Evolutionary conservation across 2,329 filamentous ascomycete genomes (phyloP).

Genomic region (Fusarium irregulare): DNA sequence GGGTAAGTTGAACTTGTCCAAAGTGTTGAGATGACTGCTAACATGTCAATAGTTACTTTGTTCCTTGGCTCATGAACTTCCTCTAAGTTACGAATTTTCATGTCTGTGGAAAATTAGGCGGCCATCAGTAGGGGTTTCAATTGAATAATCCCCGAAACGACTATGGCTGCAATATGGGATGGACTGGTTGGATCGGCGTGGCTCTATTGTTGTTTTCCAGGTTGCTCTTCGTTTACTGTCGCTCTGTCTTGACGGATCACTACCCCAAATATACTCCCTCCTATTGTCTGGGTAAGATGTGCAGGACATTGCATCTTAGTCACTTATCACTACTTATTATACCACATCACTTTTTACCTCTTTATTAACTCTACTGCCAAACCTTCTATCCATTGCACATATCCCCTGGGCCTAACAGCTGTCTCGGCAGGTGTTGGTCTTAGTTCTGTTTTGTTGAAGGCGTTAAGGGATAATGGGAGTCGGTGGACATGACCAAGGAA

Average conservation of each 20-base stretch:
- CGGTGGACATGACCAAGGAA: conserved; percentile 1
- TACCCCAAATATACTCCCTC: conserved; percentile 26
- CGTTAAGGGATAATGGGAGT: conserved; percentile 22
- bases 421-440: conserved; percentile 10
- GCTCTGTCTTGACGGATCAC: conserved; percentile 36
- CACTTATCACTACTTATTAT: conserved; percentile 27
- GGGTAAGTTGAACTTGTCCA: conserved; percentile 73
- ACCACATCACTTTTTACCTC: conserved; percentile 33
- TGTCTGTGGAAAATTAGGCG: conserved; percentile 32
- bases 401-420: conserved; percentile 23
- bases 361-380: conserved; percentile 23
- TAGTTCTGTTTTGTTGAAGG: conserved; percentile 27
- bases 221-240: conserved; percentile 32
- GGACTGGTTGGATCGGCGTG: conserved; percentile 46
- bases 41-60: conserved; percentile 54
- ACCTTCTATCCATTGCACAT: conserved; percentile 36
- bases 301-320: conserved; percentile 7
- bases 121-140: conserved; percentile 10
- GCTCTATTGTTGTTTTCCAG: conserved; percentile 39
- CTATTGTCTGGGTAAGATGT: conserved; percentile 27
- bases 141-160: conserved; percentile 26
- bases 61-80: conserved; percentile 64
- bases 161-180: conserved; percentile 41
- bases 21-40: conserved; percentile 15
- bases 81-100: conserved; percentile 53